Base-by-base conservation (phyloP, 257 asterid species). In the Paulownia fortunei region DNA sequence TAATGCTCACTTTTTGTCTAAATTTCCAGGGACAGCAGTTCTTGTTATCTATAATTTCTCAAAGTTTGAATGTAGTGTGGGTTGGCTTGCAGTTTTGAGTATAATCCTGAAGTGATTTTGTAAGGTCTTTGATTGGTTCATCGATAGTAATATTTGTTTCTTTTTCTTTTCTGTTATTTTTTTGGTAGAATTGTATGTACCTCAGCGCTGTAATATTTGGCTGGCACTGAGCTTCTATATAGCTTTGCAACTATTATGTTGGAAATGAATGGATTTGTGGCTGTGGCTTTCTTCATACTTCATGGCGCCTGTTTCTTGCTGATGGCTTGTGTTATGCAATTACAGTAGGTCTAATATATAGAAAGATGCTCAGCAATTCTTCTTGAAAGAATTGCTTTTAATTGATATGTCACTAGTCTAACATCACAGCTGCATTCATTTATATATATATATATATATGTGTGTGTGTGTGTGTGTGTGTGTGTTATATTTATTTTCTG, bases 51-150 rank as follows among this genome's bases (percentile, higher is more conserved):
- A 34, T 36, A 39, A 34, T 72, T 47, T 72, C 7, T 13, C 68
- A 16, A 75, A 64, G 71, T 69, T 78, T 69, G 71, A 46, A 30
- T 32, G 56, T 42, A 64, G 79, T 42, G 79, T 73, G 79, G 27
- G 69, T 75, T 75, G 74, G 74, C 74, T 76, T 81, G 75, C 73
- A 69, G 74, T 75, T 76, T 61, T 61, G 62, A 69, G 68, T 16
- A n/a, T 61, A 8, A 61, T 2, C 16, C 32, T 73, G 63, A 54
- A 73, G 74, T 72, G 63, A 19, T 32, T 16, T 26, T 71, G 19
- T 51, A 39, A 61, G 44, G 68, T 71, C 42, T 64, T 36, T 55
- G 39, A n/a, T 30, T 78, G 72, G 55, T 39, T 39, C 37, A 1
- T 69, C 49, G 3, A 69, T 37, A 46, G 47, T 61, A 18, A 24